A percentile compares a stretch with the other conserved stretches of the same genome.
Conservation (phyloP, 768 basidiomycete species). For the Plicaturopsis crispa region DNA sequence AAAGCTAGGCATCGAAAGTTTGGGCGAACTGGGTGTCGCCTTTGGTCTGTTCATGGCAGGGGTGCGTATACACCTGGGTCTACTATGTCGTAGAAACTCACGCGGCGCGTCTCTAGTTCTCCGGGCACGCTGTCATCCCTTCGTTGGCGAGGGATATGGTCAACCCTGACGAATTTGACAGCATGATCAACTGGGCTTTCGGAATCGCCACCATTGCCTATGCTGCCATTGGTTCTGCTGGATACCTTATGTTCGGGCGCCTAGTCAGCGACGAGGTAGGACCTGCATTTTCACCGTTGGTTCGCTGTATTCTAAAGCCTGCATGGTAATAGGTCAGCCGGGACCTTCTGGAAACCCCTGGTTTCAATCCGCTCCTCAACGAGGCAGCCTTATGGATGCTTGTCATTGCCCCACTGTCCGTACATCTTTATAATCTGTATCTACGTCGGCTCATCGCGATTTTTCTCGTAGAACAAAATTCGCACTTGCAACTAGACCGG, state of each 20-base stretch:
- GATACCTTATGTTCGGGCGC: conserved; percentile 89
- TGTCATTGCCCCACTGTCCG: conserved; percentile 69
- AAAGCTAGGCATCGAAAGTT: conserved; percentile 41
- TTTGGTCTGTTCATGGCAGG: conserved; percentile 93
- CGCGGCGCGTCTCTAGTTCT: conserved; percentile 43
- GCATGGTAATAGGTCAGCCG: conserved; percentile 82
- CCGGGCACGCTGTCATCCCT: conserved; percentile 90
- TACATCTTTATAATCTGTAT: conserved; percentile 6
- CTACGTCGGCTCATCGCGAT: conserved; percentile 8
- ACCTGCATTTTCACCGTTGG: background rate
- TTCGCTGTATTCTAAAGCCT: conserved; percentile 1
- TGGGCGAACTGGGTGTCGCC: conserved; percentile 61
- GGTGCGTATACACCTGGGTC: conserved; percentile 32
- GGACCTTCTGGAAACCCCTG: conserved; percentile 66
- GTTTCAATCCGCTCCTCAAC: conserved; percentile 68
- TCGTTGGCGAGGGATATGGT: conserved; percentile 86
- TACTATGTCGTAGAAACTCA: background rate
- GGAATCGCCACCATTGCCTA: conserved; percentile 66
- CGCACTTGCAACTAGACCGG: conserved; percentile 75
- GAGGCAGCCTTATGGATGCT: conserved; percentile 78
- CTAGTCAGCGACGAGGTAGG: conserved; percentile 73
- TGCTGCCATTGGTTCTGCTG: conserved; percentile 65
- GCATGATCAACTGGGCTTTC: conserved; percentile 83
- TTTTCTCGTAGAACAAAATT: conserved; percentile 65
- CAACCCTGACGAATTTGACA: conserved; percentile 72